These are phyloP conservation scores for Aspergillus sp. DNA, from an alignment of 2,329 filamentous ascomycete genomes.

Conservation along the genomic window DNA sequence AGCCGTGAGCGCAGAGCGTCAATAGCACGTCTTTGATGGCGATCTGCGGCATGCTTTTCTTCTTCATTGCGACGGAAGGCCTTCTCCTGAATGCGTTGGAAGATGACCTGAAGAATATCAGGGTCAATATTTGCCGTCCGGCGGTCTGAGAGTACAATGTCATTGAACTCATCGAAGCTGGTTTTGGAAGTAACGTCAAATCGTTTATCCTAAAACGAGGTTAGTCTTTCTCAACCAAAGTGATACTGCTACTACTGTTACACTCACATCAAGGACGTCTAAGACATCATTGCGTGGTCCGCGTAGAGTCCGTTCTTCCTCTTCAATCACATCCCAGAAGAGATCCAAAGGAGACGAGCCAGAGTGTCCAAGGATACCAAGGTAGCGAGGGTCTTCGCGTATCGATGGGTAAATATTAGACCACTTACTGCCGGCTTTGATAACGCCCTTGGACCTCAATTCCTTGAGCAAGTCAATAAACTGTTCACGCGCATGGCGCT, in stretches of 20 bases:
- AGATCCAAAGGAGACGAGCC: slow-evolving; percentile 86
- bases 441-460: slow-evolving; percentile 71
- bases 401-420: slow-evolving; percentile 73
- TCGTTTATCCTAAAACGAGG: slow-evolving; percentile 68
- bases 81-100: slow-evolving; percentile 85
- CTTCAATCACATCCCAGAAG: slow-evolving; percentile 94
- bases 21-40: slow-evolving; percentile 78
- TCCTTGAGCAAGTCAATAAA: slow-evolving; percentile 75
- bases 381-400: slow-evolving; percentile 78
- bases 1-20: slow-evolving; percentile 83
- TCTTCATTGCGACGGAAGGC: slow-evolving; percentile 79
- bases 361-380: slow-evolving; percentile 75
- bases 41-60: slow-evolving; percentile 77
- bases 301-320: slow-evolving; percentile 85
- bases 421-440: slow-evolving; percentile 91
- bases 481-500: slow-evolving; percentile 81
- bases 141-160: slow-evolving; percentile 78
- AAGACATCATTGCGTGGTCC: slow-evolving; percentile 78
- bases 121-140: slow-evolving; percentile 84
- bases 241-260: background rate
- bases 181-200: slow-evolving; percentile 88
- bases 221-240: slow-evolving; percentile 36
- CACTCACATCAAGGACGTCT: slow-evolving; percentile 80
- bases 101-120: slow-evolving; percentile 77
- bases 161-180: slow-evolving; percentile 82